Conservation (phyloP, 2,329 filamentous ascomycete species). For the Cladosporium sp. region DNA sequence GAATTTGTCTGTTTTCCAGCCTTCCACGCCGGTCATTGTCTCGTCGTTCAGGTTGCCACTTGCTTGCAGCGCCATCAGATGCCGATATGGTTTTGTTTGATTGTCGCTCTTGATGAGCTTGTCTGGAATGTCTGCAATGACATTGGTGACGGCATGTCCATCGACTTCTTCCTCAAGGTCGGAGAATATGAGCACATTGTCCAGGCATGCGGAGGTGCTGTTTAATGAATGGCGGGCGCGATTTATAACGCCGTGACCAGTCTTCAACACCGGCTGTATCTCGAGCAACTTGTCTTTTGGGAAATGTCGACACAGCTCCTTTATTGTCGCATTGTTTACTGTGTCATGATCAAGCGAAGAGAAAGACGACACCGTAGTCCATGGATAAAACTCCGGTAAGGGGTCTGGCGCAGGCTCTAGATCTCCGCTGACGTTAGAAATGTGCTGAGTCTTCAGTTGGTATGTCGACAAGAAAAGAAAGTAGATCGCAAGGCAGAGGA, state of each 20-base stretch:
- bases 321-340: slow-evolving; percentile 11
- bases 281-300: slow-evolving; percentile 37
- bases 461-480: too few relatives aligned
- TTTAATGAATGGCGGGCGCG: slow-evolving; percentile 45
- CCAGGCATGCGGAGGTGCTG: slow-evolving; percentile 50
- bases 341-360: slow-evolving; percentile 13
- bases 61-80: neutral
- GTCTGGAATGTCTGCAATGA: slow-evolving; percentile 12
- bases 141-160: slow-evolving; percentile 29
- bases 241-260: slow-evolving; percentile 43
- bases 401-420: neutral
- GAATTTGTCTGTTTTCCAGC: slow-evolving; percentile 50
- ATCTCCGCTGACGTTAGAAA: too few relatives aligned
- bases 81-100: neutral
- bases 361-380: slow-evolving; percentile 19
- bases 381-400: slow-evolving; percentile 18
- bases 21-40: slow-evolving; percentile 23
- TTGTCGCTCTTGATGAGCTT: neutral
- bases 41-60: slow-evolving; percentile 16
- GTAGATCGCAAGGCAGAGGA: too few relatives aligned
- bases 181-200: slow-evolving; percentile 44
- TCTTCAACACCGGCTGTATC: slow-evolving; percentile 47
- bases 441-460: too few relatives aligned
- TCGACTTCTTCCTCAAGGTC: slow-evolving; percentile 43
- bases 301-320: slow-evolving; percentile 37